Evolutionary conservation across 192 early-diverging fungal species (phyloP).

Genomic region (Umbelopsis vinacea): DNA sequence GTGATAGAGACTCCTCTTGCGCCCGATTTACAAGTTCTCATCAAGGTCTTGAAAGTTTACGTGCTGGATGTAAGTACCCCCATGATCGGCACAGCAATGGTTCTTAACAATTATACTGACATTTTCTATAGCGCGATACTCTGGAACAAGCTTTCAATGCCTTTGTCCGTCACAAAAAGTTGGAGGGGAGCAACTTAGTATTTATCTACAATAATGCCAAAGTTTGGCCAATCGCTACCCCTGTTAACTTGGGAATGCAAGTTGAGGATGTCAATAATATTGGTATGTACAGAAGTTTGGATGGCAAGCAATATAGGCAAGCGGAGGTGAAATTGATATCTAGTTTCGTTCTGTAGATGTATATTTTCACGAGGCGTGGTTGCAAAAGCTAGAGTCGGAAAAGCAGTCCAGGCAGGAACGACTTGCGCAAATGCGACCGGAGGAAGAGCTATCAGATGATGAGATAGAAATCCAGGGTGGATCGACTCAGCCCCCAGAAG

Average conservation of each 20-base stretch:
- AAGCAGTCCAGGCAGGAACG: conserved; percentile 2
- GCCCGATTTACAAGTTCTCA: background rate
- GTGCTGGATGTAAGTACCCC: conserved; percentile 29
- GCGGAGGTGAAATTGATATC: background rate
- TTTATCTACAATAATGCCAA: conserved; percentile 30
- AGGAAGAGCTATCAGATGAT: background rate
- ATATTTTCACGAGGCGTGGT: conserved; percentile 20
- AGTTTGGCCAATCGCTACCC: conserved; percentile 31
- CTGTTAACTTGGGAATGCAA: conserved; percentile 29
- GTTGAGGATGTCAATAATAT: conserved; percentile 11
- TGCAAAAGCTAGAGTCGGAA: conserved; percentile 23
- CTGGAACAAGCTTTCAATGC: conserved; percentile 20
- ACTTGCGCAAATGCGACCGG: conserved; percentile 7
- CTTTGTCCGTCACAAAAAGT: conserved; percentile 24
- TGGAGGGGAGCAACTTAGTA: conserved; percentile 19
- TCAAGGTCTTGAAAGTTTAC: conserved; percentile 25
- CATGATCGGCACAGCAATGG: too few species aligned
- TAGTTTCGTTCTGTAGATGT: conserved; percentile 26
- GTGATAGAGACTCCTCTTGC: background rate
- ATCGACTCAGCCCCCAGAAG: background rate
- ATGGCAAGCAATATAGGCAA: background rate
- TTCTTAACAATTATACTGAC: background rate
- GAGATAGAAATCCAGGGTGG: background rate
- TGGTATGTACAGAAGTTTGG: conserved; percentile 1
- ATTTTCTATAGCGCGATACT: conserved; percentile 21